phyloP scores from a whole-genome alignment of 306 rosid species.

The Rubus parviflorus region DNA sequence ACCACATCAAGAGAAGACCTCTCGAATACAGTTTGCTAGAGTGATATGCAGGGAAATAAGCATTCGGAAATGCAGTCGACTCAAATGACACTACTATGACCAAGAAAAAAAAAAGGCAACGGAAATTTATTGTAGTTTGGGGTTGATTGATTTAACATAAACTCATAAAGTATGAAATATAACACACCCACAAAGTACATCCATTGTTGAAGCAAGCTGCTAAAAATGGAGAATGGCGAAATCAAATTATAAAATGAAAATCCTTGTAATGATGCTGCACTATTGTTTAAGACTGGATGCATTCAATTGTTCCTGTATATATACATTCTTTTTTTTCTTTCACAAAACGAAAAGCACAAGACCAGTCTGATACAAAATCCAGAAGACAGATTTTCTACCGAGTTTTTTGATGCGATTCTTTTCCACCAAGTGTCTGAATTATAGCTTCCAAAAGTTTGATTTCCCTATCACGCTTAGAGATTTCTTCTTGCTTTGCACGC shows the following conservation, averaged over 20 bases:
- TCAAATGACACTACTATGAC: neutral
- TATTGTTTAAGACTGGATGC: neutral
- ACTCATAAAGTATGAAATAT: neutral
- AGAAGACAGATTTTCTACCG: conserved; percentile 18
- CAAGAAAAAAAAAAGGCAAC: neutral
- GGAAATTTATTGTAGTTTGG: neutral
- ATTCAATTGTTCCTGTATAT: conserved; percentile 21
- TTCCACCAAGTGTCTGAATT: conserved; percentile 85
- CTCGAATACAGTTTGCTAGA: neutral
- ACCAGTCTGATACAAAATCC: neutral
- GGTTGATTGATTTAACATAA: neutral
- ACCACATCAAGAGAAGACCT: neutral
- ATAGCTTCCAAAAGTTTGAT: conserved; percentile 84
- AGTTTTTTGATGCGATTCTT: conserved; percentile 34
- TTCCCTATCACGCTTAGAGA: conserved; percentile 76
- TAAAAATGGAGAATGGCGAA: neutral
- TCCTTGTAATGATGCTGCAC: neutral
- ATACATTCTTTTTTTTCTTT: neutral
- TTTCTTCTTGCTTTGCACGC: conserved; percentile 80
- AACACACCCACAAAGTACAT: neutral
- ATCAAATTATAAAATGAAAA: neutral
- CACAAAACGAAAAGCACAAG: neutral
- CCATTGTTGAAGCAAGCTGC: neutral
- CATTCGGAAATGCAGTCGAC: neutral
- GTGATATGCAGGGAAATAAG: neutral